Evolutionary conservation across 192 early-diverging fungal genomes (phyloP).

Genomic region (Paraglomus brasilianum): DNA sequence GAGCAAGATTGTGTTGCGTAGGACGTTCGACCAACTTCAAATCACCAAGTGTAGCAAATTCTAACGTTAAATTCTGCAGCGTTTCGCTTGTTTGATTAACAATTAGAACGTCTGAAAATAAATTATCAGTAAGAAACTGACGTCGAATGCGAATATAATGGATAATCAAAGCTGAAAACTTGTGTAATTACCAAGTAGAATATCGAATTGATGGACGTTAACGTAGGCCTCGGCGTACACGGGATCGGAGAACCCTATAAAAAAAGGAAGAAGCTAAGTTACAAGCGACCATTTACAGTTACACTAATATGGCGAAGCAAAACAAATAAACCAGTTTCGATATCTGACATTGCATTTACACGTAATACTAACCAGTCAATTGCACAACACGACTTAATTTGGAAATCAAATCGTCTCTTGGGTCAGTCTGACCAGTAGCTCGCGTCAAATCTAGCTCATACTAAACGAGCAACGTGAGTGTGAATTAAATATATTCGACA

Average conservation of each 20-base stretch:
- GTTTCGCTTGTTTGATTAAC: conserved; percentile 96
- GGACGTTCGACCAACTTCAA: conserved; percentile 97
- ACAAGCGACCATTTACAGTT: no score
- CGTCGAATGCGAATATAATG: conserved; percentile 19
- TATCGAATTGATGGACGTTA: conserved; percentile 96
- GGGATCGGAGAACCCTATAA: conserved; percentile 80
- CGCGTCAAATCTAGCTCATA: conserved; percentile 90
- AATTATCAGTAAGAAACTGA: conserved; percentile 8
- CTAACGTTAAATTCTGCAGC: conserved; percentile 94
- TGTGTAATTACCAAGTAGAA: conserved; percentile 68
- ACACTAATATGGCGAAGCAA: no score
- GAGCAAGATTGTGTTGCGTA: conserved; percentile 79
- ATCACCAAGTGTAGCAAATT: conserved; percentile 98
- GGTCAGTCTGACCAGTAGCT: conserved; percentile 73
- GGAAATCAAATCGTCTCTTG: conserved; percentile 77
- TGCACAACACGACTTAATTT: conserved; percentile 95
- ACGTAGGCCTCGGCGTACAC: conserved; percentile 99
- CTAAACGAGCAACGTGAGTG: conserved; percentile 30
- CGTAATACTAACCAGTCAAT: conserved; percentile 66
- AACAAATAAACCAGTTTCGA: no score
- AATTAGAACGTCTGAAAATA: conserved; percentile 81
- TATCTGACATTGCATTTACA: no score
- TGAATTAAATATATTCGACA: neutral
- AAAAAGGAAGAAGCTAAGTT: no score
- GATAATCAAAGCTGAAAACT: neutral